phyloP scores from a whole-genome alignment of 805 yeast species.

The Candida tammaniensis region DNA sequence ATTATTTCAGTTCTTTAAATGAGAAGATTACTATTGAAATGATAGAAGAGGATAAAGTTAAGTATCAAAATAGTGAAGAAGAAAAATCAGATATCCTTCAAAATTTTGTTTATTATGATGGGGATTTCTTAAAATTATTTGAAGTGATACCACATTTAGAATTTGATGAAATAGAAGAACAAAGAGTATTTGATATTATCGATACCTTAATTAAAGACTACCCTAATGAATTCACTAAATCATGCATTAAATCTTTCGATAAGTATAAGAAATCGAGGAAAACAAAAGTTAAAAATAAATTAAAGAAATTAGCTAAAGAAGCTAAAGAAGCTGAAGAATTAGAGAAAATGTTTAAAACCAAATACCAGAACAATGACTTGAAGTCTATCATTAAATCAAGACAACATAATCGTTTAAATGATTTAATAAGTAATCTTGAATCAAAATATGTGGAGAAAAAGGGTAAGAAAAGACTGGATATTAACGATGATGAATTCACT shows the following conservation, averaged over 20 bases:
- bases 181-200: slow-evolving; percentile 54
- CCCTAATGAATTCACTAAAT: slow-evolving; percentile 31
- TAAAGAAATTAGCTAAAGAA: slow-evolving; percentile 55
- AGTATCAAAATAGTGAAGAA: slow-evolving; percentile 61
- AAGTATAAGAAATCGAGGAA: slow-evolving; percentile 50
- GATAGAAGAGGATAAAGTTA: slow-evolving; percentile 65
- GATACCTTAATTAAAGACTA: slow-evolving; percentile 36
- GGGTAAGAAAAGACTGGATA: slow-evolving; percentile 38
- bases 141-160: slow-evolving; percentile 79
- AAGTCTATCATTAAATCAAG: slow-evolving; percentile 48
- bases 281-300: slow-evolving; percentile 45
- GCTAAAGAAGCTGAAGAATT: slow-evolving; percentile 60
- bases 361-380: slow-evolving; percentile 41
- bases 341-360: slow-evolving; percentile 35
- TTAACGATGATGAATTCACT: slow-evolving; percentile 52
- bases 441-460: slow-evolving; percentile 45
- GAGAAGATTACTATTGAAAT: slow-evolving; percentile 57
- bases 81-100: slow-evolving; percentile 62
- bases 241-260: slow-evolving; percentile 42
- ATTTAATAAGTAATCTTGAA: slow-evolving; percentile 46
- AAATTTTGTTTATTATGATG: slow-evolving; percentile 55
- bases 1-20: slow-evolving; percentile 47
- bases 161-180: slow-evolving; percentile 55
- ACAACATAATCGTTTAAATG: slow-evolving; percentile 42
- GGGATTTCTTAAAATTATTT: slow-evolving; percentile 67